Conservation (phyloP, 352 stramenopile genomes). For the Phytopythium vexans region DNA sequence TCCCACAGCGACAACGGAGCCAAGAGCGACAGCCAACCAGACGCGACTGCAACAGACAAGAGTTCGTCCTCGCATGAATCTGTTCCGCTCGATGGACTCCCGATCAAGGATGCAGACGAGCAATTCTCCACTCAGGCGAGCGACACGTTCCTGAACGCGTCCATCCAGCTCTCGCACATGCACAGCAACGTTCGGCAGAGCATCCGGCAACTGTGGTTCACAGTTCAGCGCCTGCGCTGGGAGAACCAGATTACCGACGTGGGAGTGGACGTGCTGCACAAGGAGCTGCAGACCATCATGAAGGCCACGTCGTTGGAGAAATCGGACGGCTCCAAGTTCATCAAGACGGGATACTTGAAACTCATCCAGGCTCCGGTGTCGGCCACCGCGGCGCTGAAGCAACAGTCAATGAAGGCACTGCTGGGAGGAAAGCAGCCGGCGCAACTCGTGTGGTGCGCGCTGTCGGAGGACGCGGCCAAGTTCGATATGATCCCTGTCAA, state of each 20-base stretch:
- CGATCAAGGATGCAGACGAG: not conserved
- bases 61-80: too few relatives aligned
- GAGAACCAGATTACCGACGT: conserved; percentile 46
- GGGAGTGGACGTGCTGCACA: conserved; percentile 44
- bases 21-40: too few relatives aligned
- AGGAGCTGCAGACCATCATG: conserved; percentile 59
- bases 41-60: too few relatives aligned
- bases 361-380: conserved; percentile 40
- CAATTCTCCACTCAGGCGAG: not conserved
- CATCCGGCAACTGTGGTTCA: conserved; percentile 62
- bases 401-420: conserved; percentile 20
- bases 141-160: conserved; percentile 53
- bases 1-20: too few relatives aligned
- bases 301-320: conserved; percentile 62
- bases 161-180: conserved; percentile 59
- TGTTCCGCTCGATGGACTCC: too few relatives aligned
- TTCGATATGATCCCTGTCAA: conserved; percentile 44
- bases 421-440: conserved; percentile 20
- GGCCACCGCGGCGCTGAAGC: conserved; percentile 8
- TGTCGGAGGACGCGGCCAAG: conserved; percentile 60
- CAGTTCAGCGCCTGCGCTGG: conserved; percentile 48
- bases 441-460: conserved; percentile 45
- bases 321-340: conserved; percentile 32
- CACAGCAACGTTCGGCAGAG: conserved; percentile 57
- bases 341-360: conserved; percentile 48